phyloP scores from a whole-genome alignment of 768 basidiomycete genomes.

The Candolleomyces eurysporus region DNA sequence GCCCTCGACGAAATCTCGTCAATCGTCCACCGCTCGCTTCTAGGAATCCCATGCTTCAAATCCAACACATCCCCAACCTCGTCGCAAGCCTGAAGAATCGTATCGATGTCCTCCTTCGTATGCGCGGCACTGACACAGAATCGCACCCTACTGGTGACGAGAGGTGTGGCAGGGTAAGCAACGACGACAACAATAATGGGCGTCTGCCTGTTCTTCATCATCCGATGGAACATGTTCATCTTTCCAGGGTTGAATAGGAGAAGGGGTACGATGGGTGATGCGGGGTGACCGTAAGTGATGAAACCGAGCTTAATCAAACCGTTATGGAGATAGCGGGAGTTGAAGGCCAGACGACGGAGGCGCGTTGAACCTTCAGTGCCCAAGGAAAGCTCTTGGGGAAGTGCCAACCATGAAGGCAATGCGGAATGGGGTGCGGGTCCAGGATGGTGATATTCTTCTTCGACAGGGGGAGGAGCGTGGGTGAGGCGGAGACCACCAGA shows the following conservation, averaged over 20 bases:
- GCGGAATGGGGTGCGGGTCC: conserved; percentile 65
- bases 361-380: conserved; percentile 84
- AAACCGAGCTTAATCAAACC: conserved; percentile 91
- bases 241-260: conserved; percentile 92
- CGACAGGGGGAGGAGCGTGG: conserved; percentile 29
- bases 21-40: conserved; percentile 69
- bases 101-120: conserved; percentile 96
- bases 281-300: conserved; percentile 90
- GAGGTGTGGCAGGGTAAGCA: conserved; percentile 85
- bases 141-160: conserved; percentile 84
- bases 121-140: conserved; percentile 95
- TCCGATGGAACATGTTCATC: conserved; percentile 85
- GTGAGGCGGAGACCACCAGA: conserved; percentile 26
- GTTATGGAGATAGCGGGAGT: conserved; percentile 85
- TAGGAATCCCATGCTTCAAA: conserved; percentile 70
- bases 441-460: conserved; percentile 47
- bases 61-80: conserved; percentile 90
- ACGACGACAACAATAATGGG: conserved; percentile 91
- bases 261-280: conserved; percentile 92
- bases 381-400: conserved; percentile 70
- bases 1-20: conserved; percentile 72
- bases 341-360: conserved; percentile 89
- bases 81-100: conserved; percentile 80
- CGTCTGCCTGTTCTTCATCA: conserved; percentile 80
- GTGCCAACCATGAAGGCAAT: conserved; percentile 76